Conservation (phyloP, 495 filamentous ascomycete species). For the Lasiosphaeris hirsuta region DNA sequence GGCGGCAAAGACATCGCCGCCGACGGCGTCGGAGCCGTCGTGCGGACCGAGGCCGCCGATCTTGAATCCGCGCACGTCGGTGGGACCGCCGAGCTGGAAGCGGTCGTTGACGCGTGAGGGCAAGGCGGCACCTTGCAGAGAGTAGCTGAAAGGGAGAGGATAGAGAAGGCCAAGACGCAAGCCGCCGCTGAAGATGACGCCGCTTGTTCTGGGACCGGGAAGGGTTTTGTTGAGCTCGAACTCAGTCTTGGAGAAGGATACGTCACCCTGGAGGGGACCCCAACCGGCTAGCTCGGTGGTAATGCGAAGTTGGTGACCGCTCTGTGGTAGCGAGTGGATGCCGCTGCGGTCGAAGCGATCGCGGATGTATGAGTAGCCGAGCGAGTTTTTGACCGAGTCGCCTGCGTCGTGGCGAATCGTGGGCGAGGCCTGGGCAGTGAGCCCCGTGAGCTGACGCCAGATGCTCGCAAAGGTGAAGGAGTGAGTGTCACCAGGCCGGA, state of each 20-base stretch:
- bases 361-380: slow-evolving; percentile 75
- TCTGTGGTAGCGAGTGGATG: slow-evolving; percentile 73
- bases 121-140: slow-evolving; percentile 48
- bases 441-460: slow-evolving; percentile 84
- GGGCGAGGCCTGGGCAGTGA: slow-evolving; percentile 69
- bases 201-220: slow-evolving; percentile 63
- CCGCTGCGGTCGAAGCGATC: slow-evolving; percentile 64
- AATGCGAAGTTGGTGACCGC: slow-evolving; percentile 73
- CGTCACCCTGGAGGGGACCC: slow-evolving; percentile 81
- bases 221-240: slow-evolving; percentile 73
- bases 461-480: slow-evolving; percentile 73
- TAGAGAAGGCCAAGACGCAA: slow-evolving; percentile 56
- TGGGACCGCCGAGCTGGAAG: slow-evolving; percentile 90
- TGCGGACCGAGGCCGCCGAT: slow-evolving; percentile 82
- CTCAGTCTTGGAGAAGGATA: slow-evolving; percentile 85
- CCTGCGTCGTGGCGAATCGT: slow-evolving; percentile 81
- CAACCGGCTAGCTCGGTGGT: slow-evolving; percentile 80
- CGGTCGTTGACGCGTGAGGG: slow-evolving; percentile 87
- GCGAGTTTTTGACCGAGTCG: slow-evolving; percentile 82
- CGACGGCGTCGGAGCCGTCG: slow-evolving; percentile 79
- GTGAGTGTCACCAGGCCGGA: slow-evolving; percentile 59
- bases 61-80: slow-evolving; percentile 90
- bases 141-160: slow-evolving; percentile 55
- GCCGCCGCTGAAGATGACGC: slow-evolving; percentile 55
- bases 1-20: slow-evolving; percentile 88